Evolutionary conservation across 2,329 filamentous ascomycete species (phyloP).

Genomic region (Graphiopsis chlorocephala): DNA sequence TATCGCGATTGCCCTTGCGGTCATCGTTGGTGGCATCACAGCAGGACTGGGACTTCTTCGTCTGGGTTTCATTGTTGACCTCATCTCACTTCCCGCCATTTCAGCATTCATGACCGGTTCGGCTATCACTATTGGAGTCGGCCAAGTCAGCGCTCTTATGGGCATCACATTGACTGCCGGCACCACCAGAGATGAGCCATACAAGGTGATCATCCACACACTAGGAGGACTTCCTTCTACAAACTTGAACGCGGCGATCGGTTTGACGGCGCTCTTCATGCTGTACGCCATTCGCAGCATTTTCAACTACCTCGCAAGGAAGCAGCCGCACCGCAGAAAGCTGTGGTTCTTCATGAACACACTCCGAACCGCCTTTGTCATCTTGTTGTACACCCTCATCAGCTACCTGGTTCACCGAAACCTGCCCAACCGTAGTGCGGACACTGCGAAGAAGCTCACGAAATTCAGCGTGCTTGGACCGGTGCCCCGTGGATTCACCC

Average conservation of each 20-base stretch:
- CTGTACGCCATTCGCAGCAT: constrained; percentile 71
- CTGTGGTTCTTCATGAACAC: constrained; percentile 88
- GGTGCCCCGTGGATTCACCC: constrained; percentile 83
- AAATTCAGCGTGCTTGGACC: constrained; percentile 68
- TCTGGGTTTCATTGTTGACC: constrained; percentile 85
- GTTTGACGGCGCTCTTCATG: constrained; percentile 73
- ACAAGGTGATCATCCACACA: constrained; percentile 78
- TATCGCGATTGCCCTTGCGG: constrained; percentile 73
- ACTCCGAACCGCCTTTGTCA: constrained; percentile 84
- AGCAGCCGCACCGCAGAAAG: constrained; percentile 67
- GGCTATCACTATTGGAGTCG: constrained; percentile 79
- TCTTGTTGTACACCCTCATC: constrained; percentile 86
- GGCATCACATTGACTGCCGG: constrained; percentile 59
- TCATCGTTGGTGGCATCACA: constrained; percentile 76
- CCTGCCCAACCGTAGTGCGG: constrained; percentile 35
- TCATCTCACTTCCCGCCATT: constrained; percentile 86
- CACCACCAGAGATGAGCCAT: constrained; percentile 73
- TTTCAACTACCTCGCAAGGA: constrained; percentile 66
- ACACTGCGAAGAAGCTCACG: constrained; percentile 40
- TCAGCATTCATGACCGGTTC: constrained; percentile 97
- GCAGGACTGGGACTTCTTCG: constrained; percentile 74
- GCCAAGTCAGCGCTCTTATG: constrained; percentile 79
- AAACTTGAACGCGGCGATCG: constrained; percentile 79
- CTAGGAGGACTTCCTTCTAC: constrained; percentile 67
- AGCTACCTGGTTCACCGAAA: constrained; percentile 80